These are phyloP conservation scores for Peniophora sp. DNA, from an alignment of 1,284 basidiomycete genomes.

Conservation along the genomic window DNA sequence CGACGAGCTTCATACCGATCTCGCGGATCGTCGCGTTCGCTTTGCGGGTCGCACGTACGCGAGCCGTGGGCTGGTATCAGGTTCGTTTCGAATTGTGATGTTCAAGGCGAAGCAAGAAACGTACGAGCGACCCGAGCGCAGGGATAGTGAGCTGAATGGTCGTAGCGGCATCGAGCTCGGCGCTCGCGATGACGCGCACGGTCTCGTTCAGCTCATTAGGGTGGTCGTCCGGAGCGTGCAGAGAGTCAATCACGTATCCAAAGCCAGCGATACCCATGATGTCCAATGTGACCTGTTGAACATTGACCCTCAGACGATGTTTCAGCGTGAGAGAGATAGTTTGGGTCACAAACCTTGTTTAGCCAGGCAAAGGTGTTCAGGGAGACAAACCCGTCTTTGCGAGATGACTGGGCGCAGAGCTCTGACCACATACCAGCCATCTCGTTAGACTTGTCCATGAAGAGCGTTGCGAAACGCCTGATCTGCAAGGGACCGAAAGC, in stretches of 20 bases:
- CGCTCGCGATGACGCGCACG: constrained; percentile 18
- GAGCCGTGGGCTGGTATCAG: neutral
- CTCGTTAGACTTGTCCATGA: constrained; percentile 23
- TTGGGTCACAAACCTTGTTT: constrained; percentile 33
- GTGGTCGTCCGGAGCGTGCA: constrained; percentile 12
- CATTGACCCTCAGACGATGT: constrained; percentile 17
- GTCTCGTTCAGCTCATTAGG: constrained; percentile 22
- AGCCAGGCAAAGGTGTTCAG: constrained; percentile 36
- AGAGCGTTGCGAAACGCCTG: constrained; percentile 23
- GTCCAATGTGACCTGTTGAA: constrained; percentile 36
- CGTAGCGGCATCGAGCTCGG: constrained; percentile 6
- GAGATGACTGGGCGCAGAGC: constrained; percentile 10
- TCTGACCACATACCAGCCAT: constrained; percentile 20
- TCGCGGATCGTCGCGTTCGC: constrained; percentile 23
- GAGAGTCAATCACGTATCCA: constrained; percentile 30
- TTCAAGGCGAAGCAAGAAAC: constrained; percentile 29
- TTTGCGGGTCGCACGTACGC: neutral
- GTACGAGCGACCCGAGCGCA: constrained; percentile 39
- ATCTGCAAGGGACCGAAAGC: constrained; percentile 26
- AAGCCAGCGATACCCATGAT: constrained; percentile 36
- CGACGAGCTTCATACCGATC: constrained; percentile 37
- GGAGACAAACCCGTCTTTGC: constrained; percentile 8
- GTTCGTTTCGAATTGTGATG: neutral
- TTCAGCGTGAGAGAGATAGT: constrained; percentile 46
- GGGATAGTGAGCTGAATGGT: constrained; percentile 20